Evolutionary conservation across 257 asterid species (phyloP).

Genomic region (Solanum megistacrolobum): DNA sequence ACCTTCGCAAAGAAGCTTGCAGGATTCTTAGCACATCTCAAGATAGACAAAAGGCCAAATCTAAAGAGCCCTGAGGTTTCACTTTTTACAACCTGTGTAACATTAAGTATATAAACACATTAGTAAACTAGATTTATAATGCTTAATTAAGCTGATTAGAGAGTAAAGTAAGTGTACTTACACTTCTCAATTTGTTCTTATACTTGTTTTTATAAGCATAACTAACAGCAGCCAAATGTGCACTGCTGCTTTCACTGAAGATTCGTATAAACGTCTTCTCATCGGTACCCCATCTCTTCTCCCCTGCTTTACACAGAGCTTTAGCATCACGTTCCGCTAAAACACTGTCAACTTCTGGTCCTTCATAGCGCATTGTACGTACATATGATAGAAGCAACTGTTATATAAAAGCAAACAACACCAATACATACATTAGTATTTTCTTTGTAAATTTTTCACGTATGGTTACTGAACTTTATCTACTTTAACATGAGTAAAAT

Average conservation of each 20-base stretch:
- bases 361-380: slow-evolving; percentile 57
- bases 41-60: slow-evolving; percentile 58
- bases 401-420: neutral
- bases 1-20: slow-evolving; percentile 85
- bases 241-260: slow-evolving; percentile 61
- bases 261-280: slow-evolving; percentile 64
- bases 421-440: neutral
- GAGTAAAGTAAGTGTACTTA: neutral
- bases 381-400: slow-evolving; percentile 69
- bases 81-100: slow-evolving; percentile 78
- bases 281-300: slow-evolving; percentile 81
- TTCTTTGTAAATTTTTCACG: neutral
- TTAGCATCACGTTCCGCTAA: slow-evolving; percentile 73
- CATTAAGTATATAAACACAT: neutral
- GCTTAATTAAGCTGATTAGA: neutral
- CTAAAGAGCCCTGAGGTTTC: slow-evolving; percentile 80
- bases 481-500: neutral
- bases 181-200: slow-evolving; percentile 65
- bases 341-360: slow-evolving; percentile 75
- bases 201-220: slow-evolving; percentile 56
- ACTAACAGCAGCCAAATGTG: slow-evolving; percentile 64
- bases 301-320: slow-evolving; percentile 85
- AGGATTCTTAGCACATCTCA: slow-evolving; percentile 73
- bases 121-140: neutral
- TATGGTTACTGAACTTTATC: neutral